Evolutionary conservation across 2,329 filamentous ascomycete genomes (phyloP).

Genomic region (Hortaea sp.): DNA sequence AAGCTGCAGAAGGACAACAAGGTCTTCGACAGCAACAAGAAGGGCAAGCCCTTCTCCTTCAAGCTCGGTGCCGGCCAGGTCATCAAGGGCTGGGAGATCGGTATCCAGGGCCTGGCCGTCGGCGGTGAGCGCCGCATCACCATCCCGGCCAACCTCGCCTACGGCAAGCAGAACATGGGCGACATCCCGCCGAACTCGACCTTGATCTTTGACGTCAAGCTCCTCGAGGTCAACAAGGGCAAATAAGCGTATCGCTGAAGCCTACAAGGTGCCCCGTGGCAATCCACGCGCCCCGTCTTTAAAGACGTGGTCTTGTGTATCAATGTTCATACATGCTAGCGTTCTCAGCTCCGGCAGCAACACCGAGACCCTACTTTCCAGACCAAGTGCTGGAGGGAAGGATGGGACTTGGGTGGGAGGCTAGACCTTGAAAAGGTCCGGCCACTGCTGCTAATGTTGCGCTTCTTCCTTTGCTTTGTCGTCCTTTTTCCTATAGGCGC

Average conservation of each 20-base stretch:
- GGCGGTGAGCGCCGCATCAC: slow-evolving; percentile 89
- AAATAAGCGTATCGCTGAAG: slow-evolving; percentile 12
- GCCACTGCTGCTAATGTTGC: background rate
- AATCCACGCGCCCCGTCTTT: background rate
- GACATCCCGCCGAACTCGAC: slow-evolving; percentile 89
- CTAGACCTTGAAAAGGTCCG: background rate
- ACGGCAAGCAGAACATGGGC: slow-evolving; percentile 65
- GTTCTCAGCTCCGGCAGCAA: slow-evolving; percentile 1
- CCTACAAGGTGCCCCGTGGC: background rate
- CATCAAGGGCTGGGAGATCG: slow-evolving; percentile 98
- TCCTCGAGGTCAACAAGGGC: slow-evolving; percentile 37
- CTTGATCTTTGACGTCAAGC: slow-evolving; percentile 70
- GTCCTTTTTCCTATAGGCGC: background rate
- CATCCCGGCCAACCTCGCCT: slow-evolving; percentile 78
- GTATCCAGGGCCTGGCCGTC: slow-evolving; percentile 81
- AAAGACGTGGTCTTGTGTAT: background rate
- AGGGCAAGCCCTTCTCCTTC: slow-evolving; percentile 94
- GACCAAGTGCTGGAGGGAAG: slow-evolving; percentile 29
- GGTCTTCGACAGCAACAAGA: slow-evolving; percentile 97
- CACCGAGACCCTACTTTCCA: slow-evolving; percentile 20
- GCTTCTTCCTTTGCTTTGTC: background rate
- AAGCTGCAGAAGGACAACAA: slow-evolving; percentile 84
- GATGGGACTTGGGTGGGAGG: slow-evolving; percentile 15
- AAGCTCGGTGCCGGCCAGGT: slow-evolving; percentile 91
- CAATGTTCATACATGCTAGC: background rate